Conservation (phyloP, 495 filamentous ascomycete species). For the Penicillium maclennaniae region DNA sequence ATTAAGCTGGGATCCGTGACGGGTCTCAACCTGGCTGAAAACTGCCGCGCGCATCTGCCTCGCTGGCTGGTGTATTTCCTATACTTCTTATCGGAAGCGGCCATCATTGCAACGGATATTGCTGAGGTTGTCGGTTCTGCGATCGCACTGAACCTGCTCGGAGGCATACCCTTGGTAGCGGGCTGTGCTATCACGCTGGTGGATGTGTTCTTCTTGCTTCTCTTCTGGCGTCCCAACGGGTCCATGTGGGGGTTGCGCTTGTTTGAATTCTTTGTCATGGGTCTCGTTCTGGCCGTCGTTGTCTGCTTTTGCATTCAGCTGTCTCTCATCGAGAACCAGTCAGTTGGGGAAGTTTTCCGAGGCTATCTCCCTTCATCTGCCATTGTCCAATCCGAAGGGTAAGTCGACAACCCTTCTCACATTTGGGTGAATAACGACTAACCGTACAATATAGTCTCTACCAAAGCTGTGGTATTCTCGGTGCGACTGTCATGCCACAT, state of each 20-base stretch:
- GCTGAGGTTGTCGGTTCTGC: constrained; percentile 91
- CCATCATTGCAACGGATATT: constrained; percentile 87
- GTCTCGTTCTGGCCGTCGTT: constrained; percentile 77
- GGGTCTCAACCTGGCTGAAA: constrained; percentile 75
- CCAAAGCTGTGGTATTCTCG: constrained; percentile 87
- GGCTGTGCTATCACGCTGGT: constrained; percentile 82
- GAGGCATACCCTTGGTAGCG: constrained; percentile 76
- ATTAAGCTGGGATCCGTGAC: constrained; percentile 85
- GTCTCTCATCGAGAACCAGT: constrained; percentile 65
- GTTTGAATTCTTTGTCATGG: constrained; percentile 80
- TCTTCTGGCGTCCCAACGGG: constrained; percentile 79
- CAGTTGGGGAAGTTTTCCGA: constrained; percentile 70
- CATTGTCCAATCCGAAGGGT: constrained; percentile 66
- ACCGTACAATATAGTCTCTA: constrained; percentile 56
- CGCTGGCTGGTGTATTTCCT: constrained; percentile 71
- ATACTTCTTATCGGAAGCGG: constrained; percentile 71
- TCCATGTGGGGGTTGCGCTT: constrained; percentile 66
- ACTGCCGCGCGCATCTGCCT: constrained; percentile 71
- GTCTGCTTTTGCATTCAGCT: constrained; percentile 91
- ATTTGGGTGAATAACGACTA: background rate
- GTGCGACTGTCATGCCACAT: constrained; percentile 94
- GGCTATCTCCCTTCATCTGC: constrained; percentile 79
- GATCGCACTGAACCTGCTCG: constrained; percentile 81
- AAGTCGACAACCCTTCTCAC: constrained; percentile 11
- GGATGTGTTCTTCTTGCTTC: constrained; percentile 78